These are phyloP conservation scores for Dactylellina drechsleri DNA, from an alignment of 2,329 filamentous ascomycete species.

Conservation along the genomic window DNA sequence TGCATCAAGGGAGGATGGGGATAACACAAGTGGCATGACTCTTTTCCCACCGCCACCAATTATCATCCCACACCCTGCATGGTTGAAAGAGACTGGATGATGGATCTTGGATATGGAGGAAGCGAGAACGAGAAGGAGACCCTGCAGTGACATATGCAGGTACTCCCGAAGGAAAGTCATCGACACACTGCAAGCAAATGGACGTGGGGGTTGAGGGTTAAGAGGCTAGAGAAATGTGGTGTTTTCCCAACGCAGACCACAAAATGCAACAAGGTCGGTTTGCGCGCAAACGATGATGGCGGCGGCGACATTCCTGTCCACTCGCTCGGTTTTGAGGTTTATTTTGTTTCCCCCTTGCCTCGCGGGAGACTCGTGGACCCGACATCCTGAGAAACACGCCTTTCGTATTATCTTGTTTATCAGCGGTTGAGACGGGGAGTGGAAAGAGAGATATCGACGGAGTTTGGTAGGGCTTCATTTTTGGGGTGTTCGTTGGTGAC, in stretches of 20 bases:
- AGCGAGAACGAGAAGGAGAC: slow-evolving; percentile 18
- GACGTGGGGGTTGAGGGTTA: slow-evolving; percentile 15
- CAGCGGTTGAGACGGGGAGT: too few species aligned
- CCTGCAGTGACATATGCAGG: slow-evolving; percentile 27
- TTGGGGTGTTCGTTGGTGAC: slow-evolving; percentile 4
- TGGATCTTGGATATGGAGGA: background rate
- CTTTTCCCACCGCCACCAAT: background rate
- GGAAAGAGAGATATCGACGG: too few species aligned
- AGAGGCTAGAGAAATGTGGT: background rate
- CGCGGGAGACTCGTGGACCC: too few species aligned
- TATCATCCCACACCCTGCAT: background rate
- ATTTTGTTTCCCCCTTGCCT: too few species aligned
- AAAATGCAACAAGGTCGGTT: slow-evolving; percentile 51
- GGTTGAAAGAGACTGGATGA: background rate
- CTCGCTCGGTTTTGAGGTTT: background rate
- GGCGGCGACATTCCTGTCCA: background rate
- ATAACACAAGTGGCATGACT: slow-evolving; percentile 32
- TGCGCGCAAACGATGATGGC: background rate
- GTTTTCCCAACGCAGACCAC: slow-evolving; percentile 34
- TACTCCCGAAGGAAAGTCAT: slow-evolving; percentile 24
- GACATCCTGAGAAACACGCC: background rate
- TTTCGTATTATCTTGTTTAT: too few species aligned
- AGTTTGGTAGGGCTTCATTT: background rate
- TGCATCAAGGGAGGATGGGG: slow-evolving; percentile 4
- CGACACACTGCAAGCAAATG: background rate